Conservation (phyloP, 768 basidiomycete genomes). For the Tylopilus vinaceipallidus region DNA sequence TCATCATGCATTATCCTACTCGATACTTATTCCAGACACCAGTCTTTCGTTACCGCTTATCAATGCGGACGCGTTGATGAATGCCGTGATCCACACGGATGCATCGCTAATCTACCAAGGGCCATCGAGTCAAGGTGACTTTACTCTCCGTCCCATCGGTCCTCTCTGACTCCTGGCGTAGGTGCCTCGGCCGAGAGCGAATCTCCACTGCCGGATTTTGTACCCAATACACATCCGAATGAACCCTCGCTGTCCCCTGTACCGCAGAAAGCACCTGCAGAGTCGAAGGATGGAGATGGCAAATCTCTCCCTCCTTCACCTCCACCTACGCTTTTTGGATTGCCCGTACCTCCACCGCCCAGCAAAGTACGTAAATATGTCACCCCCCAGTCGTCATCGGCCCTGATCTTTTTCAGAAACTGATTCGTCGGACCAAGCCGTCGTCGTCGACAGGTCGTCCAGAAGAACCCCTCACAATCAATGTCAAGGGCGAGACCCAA, state of each 20-base stretch:
- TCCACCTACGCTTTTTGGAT: slow-evolving; percentile 17
- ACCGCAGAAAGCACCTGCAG: slow-evolving; percentile 9
- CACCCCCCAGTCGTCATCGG: not conserved
- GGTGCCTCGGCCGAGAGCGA: slow-evolving; percentile 10
- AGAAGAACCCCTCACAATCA: slow-evolving; percentile 3
- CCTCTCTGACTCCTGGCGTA: slow-evolving; percentile 1
- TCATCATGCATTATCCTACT: not conserved
- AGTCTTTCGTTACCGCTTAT: slow-evolving; percentile 46
- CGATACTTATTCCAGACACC: slow-evolving; percentile 6
- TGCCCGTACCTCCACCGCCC: slow-evolving; percentile 24
- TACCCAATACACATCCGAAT: slow-evolving; percentile 52
- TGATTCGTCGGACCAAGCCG: slow-evolving; percentile 23
- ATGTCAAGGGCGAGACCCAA: slow-evolving; percentile 11
- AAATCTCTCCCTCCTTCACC: slow-evolving; percentile 19
- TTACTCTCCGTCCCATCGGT: not conserved
- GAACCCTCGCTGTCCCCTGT: slow-evolving; percentile 43
- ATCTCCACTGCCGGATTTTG: slow-evolving; percentile 45
- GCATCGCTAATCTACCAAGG: slow-evolving; percentile 29
- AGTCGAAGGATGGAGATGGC: slow-evolving; percentile 10
- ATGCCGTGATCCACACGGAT: slow-evolving; percentile 45
- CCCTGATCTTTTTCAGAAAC: slow-evolving; percentile 15
- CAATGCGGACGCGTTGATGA: slow-evolving; percentile 45
- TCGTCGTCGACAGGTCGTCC: slow-evolving; percentile 11
- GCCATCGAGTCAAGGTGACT: slow-evolving; percentile 21
- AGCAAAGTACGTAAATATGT: slow-evolving; percentile 14